These are phyloP conservation scores for Ophiostoma tasmaniense DNA, from an alignment of 2,329 filamentous ascomycete species.

Conservation along the genomic window DNA sequence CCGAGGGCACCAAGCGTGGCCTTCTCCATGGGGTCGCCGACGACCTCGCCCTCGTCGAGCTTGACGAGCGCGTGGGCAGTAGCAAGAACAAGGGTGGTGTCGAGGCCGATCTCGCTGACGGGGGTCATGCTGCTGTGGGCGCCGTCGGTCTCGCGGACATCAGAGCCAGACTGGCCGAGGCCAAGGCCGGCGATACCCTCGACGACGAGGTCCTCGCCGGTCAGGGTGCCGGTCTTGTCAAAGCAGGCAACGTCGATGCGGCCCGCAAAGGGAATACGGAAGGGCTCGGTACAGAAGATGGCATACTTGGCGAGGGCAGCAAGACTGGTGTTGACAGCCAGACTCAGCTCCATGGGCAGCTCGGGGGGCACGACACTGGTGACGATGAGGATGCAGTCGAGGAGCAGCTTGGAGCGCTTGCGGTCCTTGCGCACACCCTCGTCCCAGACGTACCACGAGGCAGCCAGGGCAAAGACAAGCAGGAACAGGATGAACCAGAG, in stretches of 20 bases:
- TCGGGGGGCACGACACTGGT: conserved; percentile 98
- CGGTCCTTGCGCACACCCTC: conserved; percentile 91
- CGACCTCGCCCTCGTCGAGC: conserved; percentile 91
- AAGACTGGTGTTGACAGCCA: conserved; percentile 95
- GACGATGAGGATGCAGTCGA: conserved; percentile 96
- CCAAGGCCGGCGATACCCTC: conserved; percentile 90
- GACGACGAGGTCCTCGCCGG: conserved; percentile 91
- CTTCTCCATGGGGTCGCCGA: conserved; percentile 98
- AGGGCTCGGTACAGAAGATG: conserved; percentile 98
- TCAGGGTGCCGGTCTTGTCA: conserved; percentile 95
- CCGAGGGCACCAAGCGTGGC: conserved; percentile 82
- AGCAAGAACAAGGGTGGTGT: conserved; percentile 87
- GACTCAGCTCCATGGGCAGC: conserved; percentile 92
- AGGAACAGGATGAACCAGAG: conserved; percentile 97
- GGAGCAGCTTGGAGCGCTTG: conserved; percentile 91
- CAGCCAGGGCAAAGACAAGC: conserved; percentile 88
- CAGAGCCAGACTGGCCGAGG: conserved; percentile 35
- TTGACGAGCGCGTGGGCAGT: conserved; percentile 94
- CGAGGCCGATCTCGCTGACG: conserved; percentile 60
- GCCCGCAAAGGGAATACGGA: conserved; percentile 93
- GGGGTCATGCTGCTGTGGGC: conserved; percentile 71
- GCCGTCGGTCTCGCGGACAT: conserved; percentile 58
- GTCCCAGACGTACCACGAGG: conserved; percentile 98
- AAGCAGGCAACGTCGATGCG: conserved; percentile 96
- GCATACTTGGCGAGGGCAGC: conserved; percentile 90